Evolutionary conservation across 306 rosid species (phyloP).

Genomic region (Mucuna pruriens): DNA sequence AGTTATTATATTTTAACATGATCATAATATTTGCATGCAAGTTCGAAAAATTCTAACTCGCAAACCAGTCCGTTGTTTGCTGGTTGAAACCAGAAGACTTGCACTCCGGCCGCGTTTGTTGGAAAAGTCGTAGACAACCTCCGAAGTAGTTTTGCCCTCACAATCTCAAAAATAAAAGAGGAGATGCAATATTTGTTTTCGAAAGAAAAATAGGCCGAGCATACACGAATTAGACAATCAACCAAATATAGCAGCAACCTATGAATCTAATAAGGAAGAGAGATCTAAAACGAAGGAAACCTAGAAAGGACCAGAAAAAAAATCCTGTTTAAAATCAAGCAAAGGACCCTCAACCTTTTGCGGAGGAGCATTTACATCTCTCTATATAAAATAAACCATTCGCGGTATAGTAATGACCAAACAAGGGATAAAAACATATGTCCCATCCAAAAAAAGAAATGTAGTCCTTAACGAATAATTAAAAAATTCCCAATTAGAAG

Average conservation of each 20-base stretch:
- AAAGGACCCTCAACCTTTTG: neutral
- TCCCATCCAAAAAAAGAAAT: neutral
- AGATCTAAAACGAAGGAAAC: neutral
- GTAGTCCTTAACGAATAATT: neutral
- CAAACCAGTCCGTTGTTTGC: too few species aligned
- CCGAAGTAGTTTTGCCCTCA: neutral
- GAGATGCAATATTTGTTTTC: neutral
- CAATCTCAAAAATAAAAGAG: neutral
- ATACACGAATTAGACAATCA: neutral
- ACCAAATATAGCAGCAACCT: neutral
- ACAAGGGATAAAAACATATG: neutral
- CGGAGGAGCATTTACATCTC: neutral
- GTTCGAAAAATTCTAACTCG: too few species aligned
- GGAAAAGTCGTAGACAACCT: neutral
- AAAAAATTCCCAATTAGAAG: neutral
- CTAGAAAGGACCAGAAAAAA: neutral
- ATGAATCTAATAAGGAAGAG: neutral
- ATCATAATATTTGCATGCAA: too few species aligned
- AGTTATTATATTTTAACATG: too few species aligned
- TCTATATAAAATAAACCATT: neutral
- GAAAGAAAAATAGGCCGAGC: neutral
- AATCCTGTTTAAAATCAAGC: neutral
- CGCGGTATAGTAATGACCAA: neutral
- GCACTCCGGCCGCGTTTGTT: neutral
- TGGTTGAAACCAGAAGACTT: neutral